Percentiles rank a stretch among this genome's conserved stretches.
These are phyloP conservation scores for Exophiala viscosa DNA, from an alignment of 2,329 filamentous ascomycete species.

Conservation along the genomic window DNA sequence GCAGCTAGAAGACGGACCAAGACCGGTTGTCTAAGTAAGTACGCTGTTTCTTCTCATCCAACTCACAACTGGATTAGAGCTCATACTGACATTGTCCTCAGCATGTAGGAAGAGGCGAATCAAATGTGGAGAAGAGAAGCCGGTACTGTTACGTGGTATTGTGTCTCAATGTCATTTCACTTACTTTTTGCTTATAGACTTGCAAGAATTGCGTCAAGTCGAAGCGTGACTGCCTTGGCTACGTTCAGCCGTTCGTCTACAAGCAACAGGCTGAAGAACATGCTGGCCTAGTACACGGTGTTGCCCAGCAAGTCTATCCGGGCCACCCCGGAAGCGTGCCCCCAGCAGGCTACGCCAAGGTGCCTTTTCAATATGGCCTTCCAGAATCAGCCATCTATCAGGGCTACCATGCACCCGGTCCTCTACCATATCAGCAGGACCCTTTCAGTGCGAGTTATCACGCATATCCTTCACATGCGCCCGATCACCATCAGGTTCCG, in stretches of 20 bases:
- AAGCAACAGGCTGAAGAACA: slow-evolving; percentile 19
- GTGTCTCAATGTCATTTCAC: not conserved
- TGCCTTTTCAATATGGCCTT: slow-evolving; percentile 7
- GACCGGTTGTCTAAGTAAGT: slow-evolving; percentile 82
- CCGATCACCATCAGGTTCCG: not conserved
- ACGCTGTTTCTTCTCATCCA: slow-evolving; percentile 1
- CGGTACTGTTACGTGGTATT: slow-evolving; percentile 26
- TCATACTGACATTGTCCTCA: slow-evolving; percentile 34
- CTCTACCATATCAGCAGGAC: slow-evolving; percentile 7
- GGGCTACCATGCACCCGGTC: slow-evolving; percentile 1
- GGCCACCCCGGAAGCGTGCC: slow-evolving; percentile 3
- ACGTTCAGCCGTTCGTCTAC: slow-evolving; percentile 23
- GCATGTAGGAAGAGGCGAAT: slow-evolving; percentile 92
- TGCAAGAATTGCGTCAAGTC: slow-evolving; percentile 47
- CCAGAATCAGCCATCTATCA: slow-evolving; percentile 4
- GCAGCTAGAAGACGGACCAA: slow-evolving; percentile 71
- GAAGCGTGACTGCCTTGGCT: slow-evolving; percentile 41
- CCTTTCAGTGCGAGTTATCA: slow-evolving; percentile 17
- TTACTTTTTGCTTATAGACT: slow-evolving; percentile 9
- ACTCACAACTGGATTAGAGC: not conserved
- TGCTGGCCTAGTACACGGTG: not conserved
- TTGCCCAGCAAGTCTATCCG: slow-evolving; percentile 2
- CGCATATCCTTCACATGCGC: slow-evolving; percentile 3
- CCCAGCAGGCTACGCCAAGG: slow-evolving; percentile 1
- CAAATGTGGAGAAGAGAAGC: slow-evolving; percentile 84